Evolutionary conservation across 805 yeast species (phyloP), one percentile per base, ranked within the genome.

Genomic region (Yarrowia sp.): DNA sequence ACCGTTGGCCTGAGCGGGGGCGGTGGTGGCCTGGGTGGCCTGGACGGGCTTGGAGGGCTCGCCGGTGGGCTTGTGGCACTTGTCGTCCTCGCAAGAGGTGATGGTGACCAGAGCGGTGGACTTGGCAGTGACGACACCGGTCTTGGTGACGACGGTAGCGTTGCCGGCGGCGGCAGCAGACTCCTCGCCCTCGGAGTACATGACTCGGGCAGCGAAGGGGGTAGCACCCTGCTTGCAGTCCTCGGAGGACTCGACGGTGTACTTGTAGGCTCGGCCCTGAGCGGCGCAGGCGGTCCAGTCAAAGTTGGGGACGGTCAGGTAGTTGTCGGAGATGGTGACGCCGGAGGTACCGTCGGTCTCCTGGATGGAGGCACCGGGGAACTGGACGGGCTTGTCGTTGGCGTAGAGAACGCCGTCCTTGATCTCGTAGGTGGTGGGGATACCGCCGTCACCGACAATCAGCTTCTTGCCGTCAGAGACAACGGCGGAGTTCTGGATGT

Each of bases 381-480:
- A 55, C 46, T 39, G 38, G 34, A 55, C 61, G 46, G 61, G 15
- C 61, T 55, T 55, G 61, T n/a, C 61, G 61, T 55, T 55, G 61
- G 61, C 61, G 61, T 55, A 55, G 24, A 55, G 61, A 36, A 39
- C 61, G 10, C 46, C 36, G 38, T 55, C 46, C 61, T 55, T 55
- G 20, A 55, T 38, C 61, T 55, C 61, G 46, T 39, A 55, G 61
- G 61, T 39, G 61, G 61, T 55, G 61, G 61, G 46, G 46, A 20
- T 6, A 0, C 38, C 46, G 3, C 46, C 46, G n/a, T 3, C 15
- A 6, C 46, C 61, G 24, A 55, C 17, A 14, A 55, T 15, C 46
- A 55, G 61, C 61, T 55, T 20, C 46, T 39, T 17, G 34, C 61
- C 61, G 20, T 55, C 61, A 7, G 61, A 39, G 36, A 24, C 46